A percentile compares a stretch with the other conserved stretches of the same genome.
Conservation (phyloP, 2,329 filamentous ascomycete genomes). For the Parastagonospora avenae region DNA sequence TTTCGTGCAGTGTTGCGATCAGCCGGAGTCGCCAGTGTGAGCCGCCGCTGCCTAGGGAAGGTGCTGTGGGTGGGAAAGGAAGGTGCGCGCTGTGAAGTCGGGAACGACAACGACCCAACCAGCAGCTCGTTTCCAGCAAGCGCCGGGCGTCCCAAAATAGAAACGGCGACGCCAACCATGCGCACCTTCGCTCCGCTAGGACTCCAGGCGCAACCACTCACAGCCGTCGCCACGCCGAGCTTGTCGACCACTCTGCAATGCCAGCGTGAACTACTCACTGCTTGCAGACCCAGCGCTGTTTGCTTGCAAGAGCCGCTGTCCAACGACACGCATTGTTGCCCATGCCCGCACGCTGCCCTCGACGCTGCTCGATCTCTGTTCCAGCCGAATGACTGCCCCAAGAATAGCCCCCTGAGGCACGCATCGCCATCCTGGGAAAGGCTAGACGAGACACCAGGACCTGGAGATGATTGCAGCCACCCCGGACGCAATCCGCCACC, state of each 20-base stretch:
- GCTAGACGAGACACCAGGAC: slow-evolving; percentile 18
- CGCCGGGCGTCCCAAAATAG: slow-evolving; percentile 13
- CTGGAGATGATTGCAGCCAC: slow-evolving; percentile 1
- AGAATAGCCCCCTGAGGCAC: slow-evolving; percentile 22
- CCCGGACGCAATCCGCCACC: neutral
- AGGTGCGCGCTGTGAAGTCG: slow-evolving; percentile 23
- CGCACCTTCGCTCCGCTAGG: neutral
- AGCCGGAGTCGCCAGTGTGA: slow-evolving; percentile 9
- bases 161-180: slow-evolving; percentile 4
- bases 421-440: slow-evolving; percentile 18
- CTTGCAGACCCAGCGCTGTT: neutral
- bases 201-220: slow-evolving; percentile 19
- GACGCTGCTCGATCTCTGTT: slow-evolving; percentile 10
- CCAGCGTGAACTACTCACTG: slow-evolving; percentile 1
- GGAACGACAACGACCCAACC: slow-evolving; percentile 24
- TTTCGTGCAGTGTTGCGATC: neutral
- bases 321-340: neutral
- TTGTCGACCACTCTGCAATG: neutral
- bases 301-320: neutral
- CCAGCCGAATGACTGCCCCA: slow-evolving; percentile 5
- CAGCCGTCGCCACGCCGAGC: slow-evolving; percentile 2
- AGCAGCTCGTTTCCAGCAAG: slow-evolving; percentile 15
- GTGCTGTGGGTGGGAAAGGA: slow-evolving; percentile 17
- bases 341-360: neutral
- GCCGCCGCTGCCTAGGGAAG: slow-evolving; percentile 27